A percentile compares a stretch with the other conserved stretches of the same genome.
These are phyloP conservation scores for Hordeum vulgare DNA, from an alignment of 176 grass and related monocot species.

Conservation along the genomic window DNA sequence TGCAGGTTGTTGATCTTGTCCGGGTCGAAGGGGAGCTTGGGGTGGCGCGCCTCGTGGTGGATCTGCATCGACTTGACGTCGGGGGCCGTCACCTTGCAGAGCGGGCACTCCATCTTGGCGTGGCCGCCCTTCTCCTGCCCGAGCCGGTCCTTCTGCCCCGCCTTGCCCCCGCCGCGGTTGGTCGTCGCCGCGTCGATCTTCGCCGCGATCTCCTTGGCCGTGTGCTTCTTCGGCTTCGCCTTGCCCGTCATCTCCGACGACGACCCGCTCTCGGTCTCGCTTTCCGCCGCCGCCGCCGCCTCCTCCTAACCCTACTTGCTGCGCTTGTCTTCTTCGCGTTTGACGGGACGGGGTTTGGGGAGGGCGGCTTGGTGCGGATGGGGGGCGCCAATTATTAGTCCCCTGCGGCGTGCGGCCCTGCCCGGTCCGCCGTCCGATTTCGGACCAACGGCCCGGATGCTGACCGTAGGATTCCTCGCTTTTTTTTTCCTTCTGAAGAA, in stretches of 20 bases:
- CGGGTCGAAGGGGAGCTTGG: conserved; percentile 84
- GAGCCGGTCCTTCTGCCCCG: conserved; percentile 58
- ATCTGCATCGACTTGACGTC: conserved; percentile 98
- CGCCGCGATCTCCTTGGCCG: conserved; percentile 91
- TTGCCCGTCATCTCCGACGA: conserved; percentile 75
- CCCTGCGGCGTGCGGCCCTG: neutral
- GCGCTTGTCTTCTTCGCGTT: neutral
- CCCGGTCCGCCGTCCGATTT: conserved; percentile 5
- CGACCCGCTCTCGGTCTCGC: neutral
- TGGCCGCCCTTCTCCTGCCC: conserved; percentile 90
- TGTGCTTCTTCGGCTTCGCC: conserved; percentile 99
- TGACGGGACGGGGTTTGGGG: neutral
- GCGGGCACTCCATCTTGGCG: conserved; percentile 84
- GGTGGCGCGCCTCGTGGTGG: conserved; percentile 92
- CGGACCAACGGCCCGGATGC: neutral
- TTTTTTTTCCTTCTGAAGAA: no score
- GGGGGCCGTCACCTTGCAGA: conserved; percentile 70
- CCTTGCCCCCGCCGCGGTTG: conserved; percentile 87
- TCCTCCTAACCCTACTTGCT: conserved; percentile 26
- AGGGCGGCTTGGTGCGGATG: neutral
- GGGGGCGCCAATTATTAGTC: conserved; percentile 38
- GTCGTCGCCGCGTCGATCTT: conserved; percentile 95
- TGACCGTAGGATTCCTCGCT: neutral
- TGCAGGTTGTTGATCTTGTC: conserved; percentile 83
- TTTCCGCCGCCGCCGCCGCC: neutral